Base-by-base conservation (phyloP, 306 rosid genomes). In the Cucumis cinereus region DNA sequence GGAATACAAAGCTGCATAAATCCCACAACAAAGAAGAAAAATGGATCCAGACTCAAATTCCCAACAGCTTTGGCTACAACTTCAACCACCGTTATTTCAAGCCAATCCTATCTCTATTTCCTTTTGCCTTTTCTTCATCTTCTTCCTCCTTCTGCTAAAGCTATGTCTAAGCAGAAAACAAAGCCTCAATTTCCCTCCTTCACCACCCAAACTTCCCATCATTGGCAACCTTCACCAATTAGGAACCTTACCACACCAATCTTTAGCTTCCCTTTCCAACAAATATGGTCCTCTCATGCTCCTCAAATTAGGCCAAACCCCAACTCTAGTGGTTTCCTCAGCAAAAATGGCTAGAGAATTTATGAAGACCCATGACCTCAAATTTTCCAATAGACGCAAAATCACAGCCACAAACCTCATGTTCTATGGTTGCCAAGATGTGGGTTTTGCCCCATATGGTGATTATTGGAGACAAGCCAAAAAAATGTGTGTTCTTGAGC, bases 141-240 rank as follows among this genome's bases (percentile, higher is more conserved):
- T 33, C 63, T 4, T 74, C 28, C 64, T 53, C 17, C 5, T 74
- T 4, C 28, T 26, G 14, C 20, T 73, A 8, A 73, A 73, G 77
- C 17, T 73, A 2, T 24, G 15, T 6, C 16, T 7, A 53, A 16
- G 38, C 2, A 52, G 22, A 56, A 53, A 73, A 11, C 20, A 50
- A 17, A 17, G 20, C 55, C 7, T 81, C 88, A 53, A 60, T 5
- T 60, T 14, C 20, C 66, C 66, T 6, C 66, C 66, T 60, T 60
- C 66, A 9, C 60, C 60, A 8, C 60, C 60, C 24, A n/a, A 55
- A 55, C 70, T 86, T 3, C 90, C 90, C 5, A 58, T 88, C 3
- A 85, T 88, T 6, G 90, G 92, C 20, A 88, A 88, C 83, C 89
- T 88, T 17, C 92, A 84, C 84, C 86, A 81, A 2, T 60, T 83